These are phyloP conservation scores for Rhizophagus sp. DNA, from an alignment of 192 early-diverging fungal genomes.

Conservation along the genomic window DNA sequence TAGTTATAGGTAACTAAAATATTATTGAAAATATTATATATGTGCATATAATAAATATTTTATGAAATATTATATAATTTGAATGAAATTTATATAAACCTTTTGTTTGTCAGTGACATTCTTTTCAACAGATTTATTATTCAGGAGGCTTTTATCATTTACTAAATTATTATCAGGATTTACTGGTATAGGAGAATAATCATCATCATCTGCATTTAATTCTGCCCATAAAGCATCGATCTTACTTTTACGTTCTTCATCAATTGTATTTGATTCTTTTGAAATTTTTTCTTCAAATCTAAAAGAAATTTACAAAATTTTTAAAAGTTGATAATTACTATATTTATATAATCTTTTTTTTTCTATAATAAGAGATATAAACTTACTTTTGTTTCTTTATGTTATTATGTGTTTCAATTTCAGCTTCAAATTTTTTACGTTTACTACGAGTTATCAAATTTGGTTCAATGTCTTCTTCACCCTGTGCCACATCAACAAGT, in stretches of 20 bases:
- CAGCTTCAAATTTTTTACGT: not conserved
- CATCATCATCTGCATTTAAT: not conserved
- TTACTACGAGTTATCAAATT: not conserved
- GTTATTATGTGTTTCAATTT: not conserved
- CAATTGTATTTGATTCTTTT: not conserved
- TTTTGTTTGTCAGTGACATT: not conserved
- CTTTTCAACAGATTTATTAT: not conserved
- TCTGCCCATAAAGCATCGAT: not conserved
- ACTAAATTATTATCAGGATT: not conserved
- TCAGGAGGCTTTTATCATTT: not conserved
- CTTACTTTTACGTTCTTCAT: not conserved
- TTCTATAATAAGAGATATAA: no score
- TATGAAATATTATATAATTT: not conserved
- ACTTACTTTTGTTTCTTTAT: not conserved
- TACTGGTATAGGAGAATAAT: not conserved
- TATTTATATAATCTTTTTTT: no score
- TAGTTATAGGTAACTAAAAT: not conserved
- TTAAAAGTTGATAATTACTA: not conserved
- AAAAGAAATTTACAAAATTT: not conserved
- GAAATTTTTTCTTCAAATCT: not conserved
- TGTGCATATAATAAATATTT: not conserved
- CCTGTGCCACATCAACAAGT: not conserved
- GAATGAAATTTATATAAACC: not conserved
- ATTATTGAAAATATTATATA: not conserved
- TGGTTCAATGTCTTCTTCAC: not conserved